Evolutionary conservation across 2,329 filamentous ascomycete genomes (phyloP), one percentile per base, ranked within the genome.

Genomic region (Venturia oleaginea): DNA sequence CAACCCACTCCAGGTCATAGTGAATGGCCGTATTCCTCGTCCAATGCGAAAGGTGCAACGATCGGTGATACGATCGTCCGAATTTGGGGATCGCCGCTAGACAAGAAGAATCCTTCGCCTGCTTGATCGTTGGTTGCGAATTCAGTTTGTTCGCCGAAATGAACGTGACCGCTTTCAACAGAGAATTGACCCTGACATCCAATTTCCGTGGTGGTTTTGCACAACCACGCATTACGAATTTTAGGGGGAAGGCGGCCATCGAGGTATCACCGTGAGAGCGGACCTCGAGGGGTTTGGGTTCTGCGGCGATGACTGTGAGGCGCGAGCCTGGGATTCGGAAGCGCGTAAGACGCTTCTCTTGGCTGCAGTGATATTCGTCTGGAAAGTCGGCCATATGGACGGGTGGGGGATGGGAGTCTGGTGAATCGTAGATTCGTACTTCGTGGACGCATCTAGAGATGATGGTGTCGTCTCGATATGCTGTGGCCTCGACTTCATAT

Each of bases 251-350:
- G 4, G 64, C 59, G n/a, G 46, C 42, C 42, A 65, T 48, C 30
- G 64, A 17, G 15, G 22, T 10, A 11, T 62, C 64, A 24, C 46
- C 51, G 30, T 65, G 30, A 2, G 59, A 43, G 10, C 43, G 30
- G 24, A 65, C 38, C 38, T 65, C 64, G n/a, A 62, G 19, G 8
- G 64, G 64, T 30, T 63, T 61, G n/a, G 64, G 64, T 27, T 65
- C 59, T 17, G 46, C n/a, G 8, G 37, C 57, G 43, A 38, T 55
- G 15, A 65, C 38, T 2, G 37, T 62, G 8, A 65, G 37, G 27
- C 24, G 24, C 30, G 59, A 57, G 30, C 59, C 55, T 15, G 34
- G 15, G 15, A 54, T 38, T 1, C 22, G 17, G 32, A 62, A 32
- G 1, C 34, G 19, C 40, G 27, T 61, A 13, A 65, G 59, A n/a